Conservation (phyloP, 331 rosid species). For the Erythrophleum ivorense region DNA sequence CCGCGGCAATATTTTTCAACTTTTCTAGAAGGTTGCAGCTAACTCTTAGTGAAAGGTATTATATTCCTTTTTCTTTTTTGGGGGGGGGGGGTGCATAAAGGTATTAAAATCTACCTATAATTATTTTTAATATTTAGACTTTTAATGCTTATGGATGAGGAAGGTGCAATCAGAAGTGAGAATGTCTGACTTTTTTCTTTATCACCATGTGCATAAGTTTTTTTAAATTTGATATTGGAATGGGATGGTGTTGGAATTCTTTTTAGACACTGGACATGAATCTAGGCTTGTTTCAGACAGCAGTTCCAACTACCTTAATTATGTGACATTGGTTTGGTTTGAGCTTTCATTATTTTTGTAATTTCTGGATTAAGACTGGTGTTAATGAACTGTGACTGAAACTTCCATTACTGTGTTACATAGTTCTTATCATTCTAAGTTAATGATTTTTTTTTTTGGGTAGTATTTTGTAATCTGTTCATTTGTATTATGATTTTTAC, state of each 20-base stretch:
- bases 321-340: conserved; percentile 14
- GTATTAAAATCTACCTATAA: background rate
- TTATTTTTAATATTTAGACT: background rate
- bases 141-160: background rate
- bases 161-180: background rate
- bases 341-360: background rate
- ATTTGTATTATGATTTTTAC: conserved; percentile 15
- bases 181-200: background rate
- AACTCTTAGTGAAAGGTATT: conserved; percentile 5
- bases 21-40: conserved; percentile 1
- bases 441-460: background rate
- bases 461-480: background rate
- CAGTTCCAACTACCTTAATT: conserved; percentile 19
- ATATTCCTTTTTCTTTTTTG: background rate
- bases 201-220: background rate
- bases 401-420: background rate
- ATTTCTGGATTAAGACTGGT: conserved; percentile 19
- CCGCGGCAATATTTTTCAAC: conserved; percentile 15
- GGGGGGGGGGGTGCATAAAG: no score
- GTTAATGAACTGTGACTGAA: conserved; percentile 20
- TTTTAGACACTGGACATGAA: conserved; percentile 11
- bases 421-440: conserved; percentile 20
- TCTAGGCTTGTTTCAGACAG: background rate
- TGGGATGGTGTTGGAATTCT: background rate
- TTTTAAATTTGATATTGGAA: background rate